Evolutionary conservation across 176 grass and related monocot species (phyloP), one percentile per base, ranked within the genome.

Genomic region (Eremochloa ophiuroides): DNA sequence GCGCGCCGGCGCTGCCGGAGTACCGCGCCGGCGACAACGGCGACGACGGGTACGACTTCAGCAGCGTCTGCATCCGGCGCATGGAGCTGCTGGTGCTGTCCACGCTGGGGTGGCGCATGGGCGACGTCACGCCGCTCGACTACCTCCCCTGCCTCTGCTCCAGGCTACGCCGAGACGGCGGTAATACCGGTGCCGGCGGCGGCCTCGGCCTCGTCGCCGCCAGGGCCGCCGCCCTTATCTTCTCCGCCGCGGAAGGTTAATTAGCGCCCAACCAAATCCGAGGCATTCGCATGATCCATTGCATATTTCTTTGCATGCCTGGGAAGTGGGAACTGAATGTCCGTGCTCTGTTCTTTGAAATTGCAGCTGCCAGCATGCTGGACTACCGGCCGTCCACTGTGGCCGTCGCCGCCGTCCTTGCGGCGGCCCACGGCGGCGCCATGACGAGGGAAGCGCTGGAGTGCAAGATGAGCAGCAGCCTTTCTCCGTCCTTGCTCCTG

Each of bases 21-120:
- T 87, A 85, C 80, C 66, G 78, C 79, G 37, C 38, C 74, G 82
- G 14, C 31, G 86, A 42, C 11, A n/a, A 74, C 79, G 37, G 30
- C 74, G 76, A 27, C 22, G 86, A 61, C 10, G 84, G 22, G 12
- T 84, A 74, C 63, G 78, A 85, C 17, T 98, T 98, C 69, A 75
- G 87, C 77, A 47, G 60, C 67, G 86, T 66, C 39, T 66, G 74
- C 61, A 71, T 95, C 69, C 78, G 72, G 35, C 78, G 90, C 73
- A 95, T 98, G 95, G 95, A 98, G 81, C 82, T 98, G 67, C 84
- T 98, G 25, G 88, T 98, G 66, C 82, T 98, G 27, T 88, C 83
- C 65, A 98, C 95, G 10, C 87, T 98, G 6, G 92, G 80, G 35
- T 95, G 92, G 92, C 86, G 88, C 80, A 82, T 95, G 92, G 86